Base-by-base conservation (phyloP, 805 yeast species). In the Candida golubevii region DNA sequence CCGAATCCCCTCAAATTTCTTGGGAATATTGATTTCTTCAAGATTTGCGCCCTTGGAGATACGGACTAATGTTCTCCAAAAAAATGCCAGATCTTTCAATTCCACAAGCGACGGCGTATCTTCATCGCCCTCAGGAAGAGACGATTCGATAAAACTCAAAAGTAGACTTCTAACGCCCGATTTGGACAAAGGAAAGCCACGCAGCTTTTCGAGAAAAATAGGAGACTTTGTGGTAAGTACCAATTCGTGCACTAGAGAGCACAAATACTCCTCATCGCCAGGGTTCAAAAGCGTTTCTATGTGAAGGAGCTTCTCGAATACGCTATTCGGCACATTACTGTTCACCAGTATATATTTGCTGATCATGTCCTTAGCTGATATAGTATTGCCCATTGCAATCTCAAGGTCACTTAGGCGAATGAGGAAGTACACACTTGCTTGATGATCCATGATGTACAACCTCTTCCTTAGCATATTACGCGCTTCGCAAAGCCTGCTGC, bases 371-470 rank as follows among this genome's bases (percentile, higher is more conserved):
- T 65, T 68, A 0, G 82, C 82, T 28, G 53, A 55, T 2, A 61
- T 35, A 30, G 60, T 47, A 39, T 75, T 65, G 1, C 66, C 67
- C 7, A 60, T 47, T n/a, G 66, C 54, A 0, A 77, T 23, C 40
- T 75, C 69, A 14, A 79, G 47, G 48, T 79, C 79, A 7, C 70
- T 57, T 29, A 80, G 55, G 35, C 74, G 67, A 9, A 69, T 32
- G n/a, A 71, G 55, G 4, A 75, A 44, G 18, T 57, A 53, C 13
- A 63, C 53, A 36, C 67, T 61, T 12, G 61, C 57, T 3, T 30
- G 23, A 9, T 39, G 42, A 2, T 56, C 44, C 14, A 26, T 28
- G 7, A 33, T 26, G 8, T 60, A 55, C 1, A 67, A 50, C 1
- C 78, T 74, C 45, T 61, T 63, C 8, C 61, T 45, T 8, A 80